Conservation (phyloP, 768 basidiomycete genomes). For the Arthromyces matolae region DNA sequence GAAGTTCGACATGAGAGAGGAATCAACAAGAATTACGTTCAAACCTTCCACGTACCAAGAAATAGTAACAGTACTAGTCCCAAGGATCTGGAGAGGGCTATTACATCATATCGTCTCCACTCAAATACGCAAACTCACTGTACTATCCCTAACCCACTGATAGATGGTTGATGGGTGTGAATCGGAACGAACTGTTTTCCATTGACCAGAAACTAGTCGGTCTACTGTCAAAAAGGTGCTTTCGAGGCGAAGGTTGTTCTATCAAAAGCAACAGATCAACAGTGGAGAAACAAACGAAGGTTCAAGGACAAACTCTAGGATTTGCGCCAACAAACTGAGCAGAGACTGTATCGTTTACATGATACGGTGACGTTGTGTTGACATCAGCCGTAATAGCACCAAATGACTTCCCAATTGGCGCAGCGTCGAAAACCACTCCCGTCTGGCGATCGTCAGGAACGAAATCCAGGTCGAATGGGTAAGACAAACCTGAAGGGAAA, state of each 20-base stretch:
- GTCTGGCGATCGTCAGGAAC: slow-evolving; percentile 33
- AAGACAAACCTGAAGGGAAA: slow-evolving; percentile 56
- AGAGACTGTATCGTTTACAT: slow-evolving; percentile 52
- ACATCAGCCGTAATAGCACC: slow-evolving; percentile 62
- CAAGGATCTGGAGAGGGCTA: slow-evolving; percentile 43
- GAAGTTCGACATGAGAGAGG: slow-evolving; percentile 5
- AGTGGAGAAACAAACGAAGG: not conserved
- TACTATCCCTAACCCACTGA: slow-evolving; percentile 58
- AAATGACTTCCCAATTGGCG: slow-evolving; percentile 55
- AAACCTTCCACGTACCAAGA: slow-evolving; percentile 48
- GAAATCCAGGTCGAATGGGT: not conserved
- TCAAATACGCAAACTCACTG: slow-evolving; percentile 43
- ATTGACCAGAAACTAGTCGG: slow-evolving; percentile 41
- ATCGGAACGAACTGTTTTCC: slow-evolving; percentile 62
- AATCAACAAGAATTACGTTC: not conserved
- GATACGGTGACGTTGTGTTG: slow-evolving; percentile 43
- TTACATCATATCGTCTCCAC: too few species aligned
- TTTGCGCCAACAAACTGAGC: slow-evolving; percentile 74
- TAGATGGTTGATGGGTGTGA: slow-evolving; percentile 76
- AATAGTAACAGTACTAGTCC: slow-evolving; percentile 61
- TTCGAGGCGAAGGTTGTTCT: slow-evolving; percentile 79
- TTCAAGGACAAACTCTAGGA: slow-evolving; percentile 57
- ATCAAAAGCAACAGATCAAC: slow-evolving; percentile 3
- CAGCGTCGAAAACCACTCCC: slow-evolving; percentile 57
- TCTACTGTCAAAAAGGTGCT: slow-evolving; percentile 71